Evolutionary conservation across 2,329 filamentous ascomycete species (phyloP), one percentile per base, ranked within the genome.

Genomic region (Monosporascus sp.): DNA sequence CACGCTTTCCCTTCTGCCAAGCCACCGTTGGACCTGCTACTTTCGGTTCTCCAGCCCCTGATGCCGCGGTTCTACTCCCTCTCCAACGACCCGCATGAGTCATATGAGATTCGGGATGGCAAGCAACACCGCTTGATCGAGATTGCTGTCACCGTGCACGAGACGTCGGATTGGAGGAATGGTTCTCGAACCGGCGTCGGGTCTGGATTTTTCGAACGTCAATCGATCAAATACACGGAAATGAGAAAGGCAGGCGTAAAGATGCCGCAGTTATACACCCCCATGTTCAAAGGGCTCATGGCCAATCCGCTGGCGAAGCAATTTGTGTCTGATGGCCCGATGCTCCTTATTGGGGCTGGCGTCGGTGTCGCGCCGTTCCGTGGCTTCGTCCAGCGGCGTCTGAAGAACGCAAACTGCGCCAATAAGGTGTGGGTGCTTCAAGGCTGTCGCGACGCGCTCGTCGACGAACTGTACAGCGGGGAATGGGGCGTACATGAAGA

Each of bases 61-160:
- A 97, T 97, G 93, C 94, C 94, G 3, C 89, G 94, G 55, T 99
- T 99, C 77, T 99, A 99, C 76, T 97, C 93, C 4, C 84, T 99
- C 16, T 97, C 92, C 51, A 97, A 96, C 69, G 94, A 99, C 65
- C 94, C 94, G 0, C 89, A 94, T 59, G 85, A 95, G 61, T 80
- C 79, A 7, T 88, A 82, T 56, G 81, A 82, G 57, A 80, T 85
- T 22, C 81, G 84, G 57, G 87, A 88, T 58, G 81, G 84, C 40
- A 82, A 87, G 58, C 81, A 82, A 60, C 88, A 89, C 59, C 88
- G 92, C 31, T 75, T 97, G 55, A 86, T 99, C 64, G 94, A 97
- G 74, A 89, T 97, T 65, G 94, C 94, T n/a, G 94, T 99, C 53
- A 95, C 92, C 7, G 86, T 99, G 55, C 94, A 97, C 70, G 91